These are phyloP conservation scores for Penicillium macrosclerotiorum DNA, from an alignment of 495 filamentous ascomycete genomes.

Conservation along the genomic window DNA sequence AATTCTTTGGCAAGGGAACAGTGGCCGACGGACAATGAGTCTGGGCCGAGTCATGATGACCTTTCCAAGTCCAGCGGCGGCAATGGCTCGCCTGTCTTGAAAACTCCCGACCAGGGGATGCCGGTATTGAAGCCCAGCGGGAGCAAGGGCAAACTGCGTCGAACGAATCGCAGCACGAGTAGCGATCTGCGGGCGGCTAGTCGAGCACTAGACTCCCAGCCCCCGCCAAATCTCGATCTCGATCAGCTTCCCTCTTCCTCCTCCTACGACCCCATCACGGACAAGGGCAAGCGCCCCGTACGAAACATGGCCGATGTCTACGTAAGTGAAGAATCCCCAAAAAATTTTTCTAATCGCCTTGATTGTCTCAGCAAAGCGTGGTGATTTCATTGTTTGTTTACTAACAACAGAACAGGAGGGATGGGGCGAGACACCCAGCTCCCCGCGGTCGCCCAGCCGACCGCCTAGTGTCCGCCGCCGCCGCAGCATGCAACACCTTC, in stretches of 20 bases:
- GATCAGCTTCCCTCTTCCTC: conserved; percentile 56
- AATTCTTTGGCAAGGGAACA: conserved; percentile 47
- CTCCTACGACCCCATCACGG: conserved; percentile 71
- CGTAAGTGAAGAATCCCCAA: conserved; percentile 67
- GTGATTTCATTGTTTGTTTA: conserved; percentile 28
- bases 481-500: conserved; percentile 91
- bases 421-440: conserved; percentile 87
- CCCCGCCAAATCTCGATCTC: conserved; percentile 34
- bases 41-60: conserved; percentile 14
- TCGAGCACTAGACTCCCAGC: conserved; percentile 32
- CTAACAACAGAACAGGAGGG: conserved; percentile 66
- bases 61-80: conserved; percentile 43
- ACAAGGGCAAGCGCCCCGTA: conserved; percentile 81
- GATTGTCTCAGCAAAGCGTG: too few relatives aligned
- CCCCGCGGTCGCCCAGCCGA: conserved; percentile 89
- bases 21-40: conserved; percentile 52
- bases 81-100: conserved; percentile 10
- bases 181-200: conserved; percentile 77
- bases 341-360: too few relatives aligned
- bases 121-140: conserved; percentile 35
- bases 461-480: conserved; percentile 93
- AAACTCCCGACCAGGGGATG: conserved; percentile 35
- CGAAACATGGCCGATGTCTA: conserved; percentile 91
- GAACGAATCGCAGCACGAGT: conserved; percentile 70
- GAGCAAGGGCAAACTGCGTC: conserved; percentile 55